phyloP scores from a whole-genome alignment of 2,329 filamentous ascomycete genomes.

The Ceratocystiopsis sp. region DNA sequence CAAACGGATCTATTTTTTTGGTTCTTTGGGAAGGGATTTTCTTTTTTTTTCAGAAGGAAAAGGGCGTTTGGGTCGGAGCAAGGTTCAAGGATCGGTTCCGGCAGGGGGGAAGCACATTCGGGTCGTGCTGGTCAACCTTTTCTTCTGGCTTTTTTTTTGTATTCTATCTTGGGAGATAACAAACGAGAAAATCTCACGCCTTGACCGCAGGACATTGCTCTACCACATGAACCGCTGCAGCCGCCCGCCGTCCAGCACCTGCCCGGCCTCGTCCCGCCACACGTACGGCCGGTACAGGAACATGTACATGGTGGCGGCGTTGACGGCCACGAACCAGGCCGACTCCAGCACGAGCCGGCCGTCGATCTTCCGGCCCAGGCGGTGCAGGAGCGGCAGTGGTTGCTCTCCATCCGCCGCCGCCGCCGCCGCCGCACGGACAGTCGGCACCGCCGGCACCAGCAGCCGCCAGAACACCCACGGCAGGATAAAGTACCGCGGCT shows the following conservation, averaged over 20 bases:
- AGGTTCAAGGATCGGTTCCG: too few species aligned
- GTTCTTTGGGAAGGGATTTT: too few species aligned
- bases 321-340: constrained; percentile 49
- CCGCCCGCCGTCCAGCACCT: constrained; percentile 33
- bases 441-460: constrained; percentile 39
- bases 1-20: too few species aligned
- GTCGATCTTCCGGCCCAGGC: constrained; percentile 18
- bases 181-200: background rate
- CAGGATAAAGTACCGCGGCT: constrained; percentile 90
- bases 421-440: constrained; percentile 6
- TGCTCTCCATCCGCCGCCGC: background rate
- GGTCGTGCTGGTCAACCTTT: too few species aligned
- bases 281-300: constrained; percentile 53
- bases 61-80: too few species aligned
- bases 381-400: background rate
- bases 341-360: constrained; percentile 43
- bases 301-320: constrained; percentile 48
- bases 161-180: too few species aligned
- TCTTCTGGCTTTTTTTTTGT: too few species aligned
- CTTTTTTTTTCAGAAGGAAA: too few species aligned
- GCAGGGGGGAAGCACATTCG: too few species aligned
- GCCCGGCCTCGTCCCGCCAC: constrained; percentile 41
- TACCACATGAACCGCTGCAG: constrained; percentile 74
- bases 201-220: too few species aligned
- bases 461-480: constrained; percentile 90